A percentile compares a stretch with the other conserved stretches of the same genome.
Conservation (phyloP, 1,139 yeast genomes). For the Candida neerlandica region DNA sequence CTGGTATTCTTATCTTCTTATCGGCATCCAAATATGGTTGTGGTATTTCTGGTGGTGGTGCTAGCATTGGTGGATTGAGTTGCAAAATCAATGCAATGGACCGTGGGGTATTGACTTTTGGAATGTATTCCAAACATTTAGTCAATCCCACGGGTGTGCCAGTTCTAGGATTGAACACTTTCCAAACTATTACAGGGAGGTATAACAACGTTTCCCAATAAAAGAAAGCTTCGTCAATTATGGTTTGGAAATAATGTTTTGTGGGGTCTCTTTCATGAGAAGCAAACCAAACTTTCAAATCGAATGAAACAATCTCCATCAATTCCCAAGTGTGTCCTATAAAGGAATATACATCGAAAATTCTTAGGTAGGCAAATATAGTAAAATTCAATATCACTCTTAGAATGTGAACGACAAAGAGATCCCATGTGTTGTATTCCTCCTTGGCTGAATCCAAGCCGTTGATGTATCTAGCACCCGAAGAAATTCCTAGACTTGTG, state of each 20-base stretch:
- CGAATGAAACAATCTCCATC: constrained; percentile 14
- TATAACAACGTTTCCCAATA: constrained; percentile 10
- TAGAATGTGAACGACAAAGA: constrained; percentile 23
- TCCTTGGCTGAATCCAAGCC: constrained; percentile 16
- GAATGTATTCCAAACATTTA: constrained; percentile 17
- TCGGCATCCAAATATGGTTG: constrained; percentile 44
- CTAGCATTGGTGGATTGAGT: constrained; percentile 14
- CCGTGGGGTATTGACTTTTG: constrained; percentile 20
- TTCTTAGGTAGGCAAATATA: constrained; percentile 13
- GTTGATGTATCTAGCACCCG: constrained; percentile 11
- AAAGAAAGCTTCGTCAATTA: constrained; percentile 6
- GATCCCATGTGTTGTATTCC: constrained; percentile 21
- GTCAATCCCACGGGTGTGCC: constrained; percentile 17
- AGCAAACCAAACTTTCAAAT: constrained; percentile 11
- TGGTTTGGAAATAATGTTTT: constrained; percentile 4
- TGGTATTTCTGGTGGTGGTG: constrained; percentile 43
- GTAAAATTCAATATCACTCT: constrained; percentile 18
- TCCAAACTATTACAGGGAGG: constrained; percentile 12
- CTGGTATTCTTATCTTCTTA: constrained; percentile 38
- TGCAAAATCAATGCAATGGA: constrained; percentile 23
- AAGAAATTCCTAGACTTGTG: constrained; percentile 15
- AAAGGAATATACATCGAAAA: constrained; percentile 5
- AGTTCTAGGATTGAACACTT: constrained; percentile 11
- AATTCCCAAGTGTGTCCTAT: constrained; percentile 12
- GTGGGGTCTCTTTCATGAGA: constrained; percentile 4